Evolutionary conservation across 192 early-diverging fungal species (phyloP).

Genomic region (Blastocladiella britannica): DNA sequence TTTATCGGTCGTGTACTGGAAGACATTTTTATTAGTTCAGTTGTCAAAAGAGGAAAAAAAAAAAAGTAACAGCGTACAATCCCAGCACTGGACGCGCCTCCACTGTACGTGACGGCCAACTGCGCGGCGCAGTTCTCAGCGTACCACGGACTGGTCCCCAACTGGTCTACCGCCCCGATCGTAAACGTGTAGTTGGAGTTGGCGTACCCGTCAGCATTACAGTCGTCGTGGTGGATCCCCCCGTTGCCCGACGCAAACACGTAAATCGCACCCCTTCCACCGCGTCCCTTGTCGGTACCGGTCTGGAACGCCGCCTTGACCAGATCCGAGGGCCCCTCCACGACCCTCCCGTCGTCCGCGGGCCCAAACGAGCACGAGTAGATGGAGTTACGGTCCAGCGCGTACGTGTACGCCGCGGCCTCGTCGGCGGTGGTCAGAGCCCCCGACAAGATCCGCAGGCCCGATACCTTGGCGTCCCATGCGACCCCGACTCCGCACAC

Average conservation of each 20-base stretch:
- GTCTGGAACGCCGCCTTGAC: conserved; percentile 68
- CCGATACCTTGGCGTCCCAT: conserved; percentile 63
- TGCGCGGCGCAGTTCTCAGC: conserved; percentile 76
- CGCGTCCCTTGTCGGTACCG: conserved; percentile 64
- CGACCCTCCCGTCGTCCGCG: conserved; percentile 59
- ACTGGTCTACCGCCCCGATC: conserved; percentile 63
- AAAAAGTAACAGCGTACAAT: conserved; percentile 30
- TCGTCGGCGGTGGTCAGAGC: conserved; percentile 84
- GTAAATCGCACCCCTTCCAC: conserved; percentile 67
- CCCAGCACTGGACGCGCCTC: conserved; percentile 33
- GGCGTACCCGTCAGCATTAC: conserved; percentile 92
- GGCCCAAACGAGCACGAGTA: conserved; percentile 97
- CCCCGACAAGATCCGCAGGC: conserved; percentile 73
- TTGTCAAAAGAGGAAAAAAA: conserved; percentile 3
- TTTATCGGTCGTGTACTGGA: conserved; percentile 65
- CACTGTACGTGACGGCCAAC: conserved; percentile 69
- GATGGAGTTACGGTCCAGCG: conserved; percentile 71
- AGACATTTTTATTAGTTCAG: neutral
- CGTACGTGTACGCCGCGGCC: conserved; percentile 71
- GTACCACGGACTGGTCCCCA: conserved; percentile 58
- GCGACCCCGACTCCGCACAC: conserved; percentile 90
- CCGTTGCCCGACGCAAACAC: conserved; percentile 94
- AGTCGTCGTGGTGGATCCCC: conserved; percentile 59
- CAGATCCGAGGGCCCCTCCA: conserved; percentile 62
- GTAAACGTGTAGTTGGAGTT: conserved; percentile 92